phyloP scores from a whole-genome alignment of 1,139 yeast genomes.

The Pichia sp. region DNA sequence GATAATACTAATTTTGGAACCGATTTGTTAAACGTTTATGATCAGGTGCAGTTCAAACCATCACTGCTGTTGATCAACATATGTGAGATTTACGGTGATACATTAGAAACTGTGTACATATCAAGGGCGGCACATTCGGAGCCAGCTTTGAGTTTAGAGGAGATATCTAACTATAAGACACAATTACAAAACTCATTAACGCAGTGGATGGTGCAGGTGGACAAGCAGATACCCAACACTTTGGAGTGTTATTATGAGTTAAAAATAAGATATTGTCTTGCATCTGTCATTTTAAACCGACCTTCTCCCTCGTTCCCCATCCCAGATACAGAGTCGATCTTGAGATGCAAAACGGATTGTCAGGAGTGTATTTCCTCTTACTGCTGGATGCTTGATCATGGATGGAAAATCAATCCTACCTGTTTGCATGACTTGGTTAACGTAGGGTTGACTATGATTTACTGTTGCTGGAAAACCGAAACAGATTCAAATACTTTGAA shows the following conservation, averaged over 20 bases:
- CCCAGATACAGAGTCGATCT: conserved; percentile 19
- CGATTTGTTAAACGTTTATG: conserved; percentile 11
- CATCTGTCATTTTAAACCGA: conserved; percentile 20
- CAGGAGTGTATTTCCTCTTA: conserved; percentile 19
- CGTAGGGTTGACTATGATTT: conserved; percentile 23
- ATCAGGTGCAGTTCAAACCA: conserved; percentile 22
- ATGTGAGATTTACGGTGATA: conserved; percentile 25
- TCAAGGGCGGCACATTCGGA: conserved; percentile 18
- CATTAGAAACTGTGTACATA: conserved; percentile 23
- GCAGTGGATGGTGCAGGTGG: conserved; percentile 22
- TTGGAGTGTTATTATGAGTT: conserved; percentile 20
- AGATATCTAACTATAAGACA: conserved; percentile 13
- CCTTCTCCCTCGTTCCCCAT: conserved; percentile 24
- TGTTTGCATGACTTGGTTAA: conserved; percentile 22
- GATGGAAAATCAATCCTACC: conserved; percentile 20
- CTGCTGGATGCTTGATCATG: conserved; percentile 13
- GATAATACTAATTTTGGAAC: conserved; percentile 10
- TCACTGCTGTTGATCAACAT: conserved; percentile 21
- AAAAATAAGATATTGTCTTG: conserved; percentile 20
- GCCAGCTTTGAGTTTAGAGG: conserved; percentile 17
- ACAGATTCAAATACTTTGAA: conserved; percentile 17
- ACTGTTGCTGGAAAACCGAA: conserved; percentile 26
- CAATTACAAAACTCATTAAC: conserved; percentile 17
- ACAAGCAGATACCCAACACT: conserved; percentile 20
- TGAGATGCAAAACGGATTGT: conserved; percentile 21